These are phyloP conservation scores for Fusarium chlamydosporum DNA, from an alignment of 2,329 filamentous ascomycete species.

Conservation along the genomic window DNA sequence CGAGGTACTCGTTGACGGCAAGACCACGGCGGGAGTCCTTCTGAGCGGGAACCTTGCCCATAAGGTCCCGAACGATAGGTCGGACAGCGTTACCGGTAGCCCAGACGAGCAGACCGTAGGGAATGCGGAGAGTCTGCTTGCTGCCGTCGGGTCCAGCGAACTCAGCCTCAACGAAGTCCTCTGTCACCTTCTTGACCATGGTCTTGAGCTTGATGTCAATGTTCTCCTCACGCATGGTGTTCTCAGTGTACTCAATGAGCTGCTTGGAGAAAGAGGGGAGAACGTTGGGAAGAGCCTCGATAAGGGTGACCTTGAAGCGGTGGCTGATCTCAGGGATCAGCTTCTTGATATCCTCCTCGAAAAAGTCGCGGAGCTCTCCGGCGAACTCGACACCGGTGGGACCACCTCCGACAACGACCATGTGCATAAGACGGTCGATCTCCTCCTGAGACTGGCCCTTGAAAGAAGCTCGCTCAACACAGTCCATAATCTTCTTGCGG, in stretches of 20 bases:
- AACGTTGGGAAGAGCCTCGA: slow-evolving; percentile 96
- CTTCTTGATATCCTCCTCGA: slow-evolving; percentile 97
- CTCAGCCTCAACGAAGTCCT: slow-evolving; percentile 93
- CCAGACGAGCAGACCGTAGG: slow-evolving; percentile 97
- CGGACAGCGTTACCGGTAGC: slow-evolving; percentile 96
- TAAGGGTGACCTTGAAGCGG: slow-evolving; percentile 96
- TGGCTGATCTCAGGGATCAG: slow-evolving; percentile 95
- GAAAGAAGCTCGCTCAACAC: slow-evolving; percentile 97
- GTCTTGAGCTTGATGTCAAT: slow-evolving; percentile 99
- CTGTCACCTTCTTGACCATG: slow-evolving; percentile 97
- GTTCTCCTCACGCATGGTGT: slow-evolving; percentile 98
- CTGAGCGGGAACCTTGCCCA: slow-evolving; percentile 91
- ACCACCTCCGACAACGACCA: slow-evolving; percentile 95
- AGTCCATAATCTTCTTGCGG: slow-evolving; percentile 99
- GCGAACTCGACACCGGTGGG: slow-evolving; percentile 99
- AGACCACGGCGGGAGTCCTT: slow-evolving; percentile 95
- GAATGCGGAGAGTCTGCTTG: slow-evolving; percentile 85
- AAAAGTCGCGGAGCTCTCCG: slow-evolving; percentile 98
- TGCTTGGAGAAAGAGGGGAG: slow-evolving; percentile 99
- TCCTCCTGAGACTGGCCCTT: slow-evolving; percentile 93
- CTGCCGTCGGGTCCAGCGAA: slow-evolving; percentile 83
- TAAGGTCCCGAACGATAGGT: slow-evolving; percentile 89
- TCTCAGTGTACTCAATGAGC: slow-evolving; percentile 98
- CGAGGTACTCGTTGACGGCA: slow-evolving; percentile 97
- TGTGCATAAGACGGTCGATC: slow-evolving; percentile 93